phyloP scores from a whole-genome alignment of 139 green algal genomes.

The Coelastrella sp. region DNA sequence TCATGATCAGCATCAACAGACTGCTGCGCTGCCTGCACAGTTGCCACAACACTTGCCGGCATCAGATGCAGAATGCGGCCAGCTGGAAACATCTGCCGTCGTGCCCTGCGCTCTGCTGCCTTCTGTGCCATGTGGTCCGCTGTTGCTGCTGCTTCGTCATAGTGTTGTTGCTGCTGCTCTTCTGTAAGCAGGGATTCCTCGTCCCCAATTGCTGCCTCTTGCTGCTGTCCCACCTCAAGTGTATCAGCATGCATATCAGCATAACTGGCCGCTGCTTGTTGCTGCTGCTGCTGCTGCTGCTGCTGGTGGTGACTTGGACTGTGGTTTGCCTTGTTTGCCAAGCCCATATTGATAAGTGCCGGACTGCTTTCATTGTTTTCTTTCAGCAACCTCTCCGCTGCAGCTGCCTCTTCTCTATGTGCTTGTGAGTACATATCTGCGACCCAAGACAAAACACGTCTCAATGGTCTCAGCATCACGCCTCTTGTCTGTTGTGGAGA shows the following conservation, averaged over 20 bases:
- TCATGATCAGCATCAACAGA: too few relatives aligned
- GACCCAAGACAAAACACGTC: background rate
- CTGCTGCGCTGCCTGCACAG: background rate
- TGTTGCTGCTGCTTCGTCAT: constrained; percentile 27
- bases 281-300: background rate
- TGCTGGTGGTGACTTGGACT: background rate
- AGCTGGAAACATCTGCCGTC: constrained; percentile 78
- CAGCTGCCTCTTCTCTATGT: constrained; percentile 10
- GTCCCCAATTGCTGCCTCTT: too few relatives aligned
- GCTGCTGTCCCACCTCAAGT: background rate
- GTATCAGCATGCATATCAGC: background rate
- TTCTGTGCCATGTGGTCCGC: background rate
- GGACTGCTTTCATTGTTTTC: background rate
- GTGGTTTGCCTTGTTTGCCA: constrained; percentile 1
- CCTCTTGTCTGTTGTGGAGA: too few relatives aligned
- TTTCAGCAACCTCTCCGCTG: constrained; percentile 43
- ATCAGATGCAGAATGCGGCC: constrained; percentile 88
- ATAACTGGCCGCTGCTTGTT: background rate
- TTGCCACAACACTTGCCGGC: constrained; percentile 52
- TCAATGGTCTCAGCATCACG: background rate
- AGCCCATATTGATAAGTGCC: background rate
- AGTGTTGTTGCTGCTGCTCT: too few relatives aligned
- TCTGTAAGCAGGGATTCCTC: too few relatives aligned
- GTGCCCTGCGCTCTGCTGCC: constrained; percentile 16
- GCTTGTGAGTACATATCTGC: background rate